Evolutionary conservation across 352 stramenopile species (phyloP), one percentile per base, ranked within the genome.

Genomic region (Globisporangium megalacanthum): DNA sequence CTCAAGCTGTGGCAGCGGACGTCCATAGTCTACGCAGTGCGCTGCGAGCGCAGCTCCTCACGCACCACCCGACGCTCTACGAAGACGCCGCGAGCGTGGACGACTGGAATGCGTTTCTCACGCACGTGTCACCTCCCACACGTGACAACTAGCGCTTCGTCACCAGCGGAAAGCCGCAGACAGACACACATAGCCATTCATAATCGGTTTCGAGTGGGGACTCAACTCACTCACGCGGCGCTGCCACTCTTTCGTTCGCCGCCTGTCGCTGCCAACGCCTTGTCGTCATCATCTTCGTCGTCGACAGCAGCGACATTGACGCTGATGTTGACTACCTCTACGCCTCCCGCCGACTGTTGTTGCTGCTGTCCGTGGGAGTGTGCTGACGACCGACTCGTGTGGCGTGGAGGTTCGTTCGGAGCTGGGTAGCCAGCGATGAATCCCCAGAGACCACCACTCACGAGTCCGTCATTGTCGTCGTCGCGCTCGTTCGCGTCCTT

Each of bases 61-160:
- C 50, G 35, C 65, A 64, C 49, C 31, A 53, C 7, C 1, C 6
- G 14, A 49, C 14, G 15, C 17, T 77, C 11, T 72, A 74, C 60
- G 60, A 72, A 20, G 64, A 72, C 49, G 52, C 57, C 15, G 20
- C 48, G 13, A 65, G 58, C 25, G 17, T 69, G 20, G 54, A 67
- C n/a, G 65, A 77, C 56, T 77, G 69, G 69, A 69, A 73, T 49
- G 46, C 65, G 9, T 77, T 77, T 41, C 60, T 77, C n/a, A 48
- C 29, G 7, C 19, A 25, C 33, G 60, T 76, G 25, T 29, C 25
- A 4, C 25, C 41, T 20, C 46, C 42, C 25, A 51, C 36, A 14
- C 25, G 39, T 48, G 49, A 22, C 15, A 17, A 20, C 39, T 46
- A 8, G 19, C 6, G 17, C 19, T 6, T 14, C 15, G 11, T 19